Base-by-base conservation (phyloP, 257 asterid genomes). In the Plantago elongata region DNA sequence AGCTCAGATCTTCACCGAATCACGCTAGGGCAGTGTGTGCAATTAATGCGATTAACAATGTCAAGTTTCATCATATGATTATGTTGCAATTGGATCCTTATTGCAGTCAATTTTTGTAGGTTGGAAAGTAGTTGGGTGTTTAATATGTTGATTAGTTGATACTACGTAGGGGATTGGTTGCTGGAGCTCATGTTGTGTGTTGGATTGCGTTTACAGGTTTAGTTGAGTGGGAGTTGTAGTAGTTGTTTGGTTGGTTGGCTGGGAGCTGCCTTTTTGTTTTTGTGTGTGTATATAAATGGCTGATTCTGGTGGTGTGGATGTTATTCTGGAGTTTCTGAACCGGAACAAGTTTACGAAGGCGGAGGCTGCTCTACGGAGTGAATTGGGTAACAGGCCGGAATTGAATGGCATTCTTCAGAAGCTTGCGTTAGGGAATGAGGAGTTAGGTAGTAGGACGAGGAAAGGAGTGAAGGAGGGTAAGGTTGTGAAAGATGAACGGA, bases 351-450 rank as follows among this genome's bases (percentile, higher is more conserved):
- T 85, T 70, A 74, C 81, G 17, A 82, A 82, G 77, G 97, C 99
- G 0, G 99, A 93, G 74, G 95, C 97, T 16, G 97, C 99, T 37
- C 74, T 93, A 67, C 79, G 84, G n/a, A 76, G 82, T 60, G 99
- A 93, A 75, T 74, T 93, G 77, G 79, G 76, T 68, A 81, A 68
- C 63, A 80, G 82, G 57, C 87, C 90, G 3, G 99, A 83, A 61
- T 65, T 89, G 63, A 81, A 75, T 68, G 88, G 72, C 47, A 64
- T 76, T 56, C 77, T 89, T 69, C 85, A 85, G 69, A 83, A 82
- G 79, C 87, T 84, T 45, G 77, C 69, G 3, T 80, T 81, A 9
- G 84, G 80, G 44, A 91, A 84, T 54, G 78, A 78, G 72, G 93
- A 75, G 66, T 50, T 79, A 14, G 75, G 64, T 60, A 76, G 72